Evolutionary conservation across 768 basidiomycete genomes (phyloP).

Genomic region (Termitomyces sp.): DNA sequence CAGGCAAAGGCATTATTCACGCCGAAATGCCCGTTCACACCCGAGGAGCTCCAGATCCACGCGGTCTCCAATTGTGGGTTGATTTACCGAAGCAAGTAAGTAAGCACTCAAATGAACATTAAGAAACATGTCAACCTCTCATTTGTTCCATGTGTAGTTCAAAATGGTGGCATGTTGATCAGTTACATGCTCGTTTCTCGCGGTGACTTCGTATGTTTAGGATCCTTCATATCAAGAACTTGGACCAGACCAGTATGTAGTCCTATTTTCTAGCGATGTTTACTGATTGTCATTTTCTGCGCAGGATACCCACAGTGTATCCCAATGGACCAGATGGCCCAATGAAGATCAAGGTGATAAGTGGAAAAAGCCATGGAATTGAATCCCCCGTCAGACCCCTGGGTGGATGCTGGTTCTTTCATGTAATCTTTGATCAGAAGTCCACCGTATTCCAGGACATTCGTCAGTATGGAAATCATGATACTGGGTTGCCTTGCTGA

Average conservation of each 20-base stretch:
- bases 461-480: conserved; percentile 40
- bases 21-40: conserved; percentile 86
- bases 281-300: neutral
- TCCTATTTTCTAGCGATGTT: neutral
- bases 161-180: conserved; percentile 61
- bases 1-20: conserved; percentile 75
- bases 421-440: conserved; percentile 60
- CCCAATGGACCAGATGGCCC: conserved; percentile 66
- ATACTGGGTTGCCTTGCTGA: neutral
- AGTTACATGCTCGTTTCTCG: neutral
- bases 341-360: conserved; percentile 77
- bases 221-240: conserved; percentile 87
- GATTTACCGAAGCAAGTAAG: conserved; percentile 68
- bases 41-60: conserved; percentile 61
- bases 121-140: neutral
- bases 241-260: conserved; percentile 47
- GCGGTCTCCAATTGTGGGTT: conserved; percentile 85
- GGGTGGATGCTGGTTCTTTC: conserved; percentile 94
- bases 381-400: conserved; percentile 87
- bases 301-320: conserved; percentile 67
- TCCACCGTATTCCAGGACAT: conserved; percentile 77
- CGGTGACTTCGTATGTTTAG: conserved; percentile 17
- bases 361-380: conserved; percentile 80
- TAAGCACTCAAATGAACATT: conserved; percentile 20
- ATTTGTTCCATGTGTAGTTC: conserved; percentile 34